Conservation (phyloP, 495 filamentous ascomycete genomes). For the Polyplosphaeria fusca region DNA sequence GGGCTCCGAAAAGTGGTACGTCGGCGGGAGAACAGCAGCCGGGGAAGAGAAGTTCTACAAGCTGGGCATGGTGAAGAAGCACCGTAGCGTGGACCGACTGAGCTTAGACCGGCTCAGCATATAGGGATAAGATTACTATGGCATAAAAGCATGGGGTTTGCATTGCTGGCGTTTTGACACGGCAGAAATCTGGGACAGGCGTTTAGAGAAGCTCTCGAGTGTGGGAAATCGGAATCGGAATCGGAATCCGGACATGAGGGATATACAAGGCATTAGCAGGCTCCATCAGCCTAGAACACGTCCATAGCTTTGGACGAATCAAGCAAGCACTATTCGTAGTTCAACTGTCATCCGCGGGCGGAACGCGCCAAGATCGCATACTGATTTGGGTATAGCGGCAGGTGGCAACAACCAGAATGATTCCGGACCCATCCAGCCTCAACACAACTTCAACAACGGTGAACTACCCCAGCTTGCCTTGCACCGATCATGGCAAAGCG, state of each 20-base stretch:
- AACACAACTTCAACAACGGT: too few relatives aligned
- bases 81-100: conserved; percentile 56
- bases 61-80: conserved; percentile 59
- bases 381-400: too few relatives aligned
- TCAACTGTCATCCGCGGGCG: too few relatives aligned
- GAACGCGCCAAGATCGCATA: too few relatives aligned
- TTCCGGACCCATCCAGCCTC: too few relatives aligned
- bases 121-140: conserved; percentile 24
- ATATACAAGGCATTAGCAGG: neutral
- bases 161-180: conserved; percentile 18
- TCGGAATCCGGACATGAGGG: neutral
- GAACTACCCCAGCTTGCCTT: too few relatives aligned
- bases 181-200: neutral
- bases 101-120: conserved; percentile 64
- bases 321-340: too few relatives aligned
- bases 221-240: neutral
- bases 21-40: conserved; percentile 77
- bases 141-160: conserved; percentile 4
- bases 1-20: conserved; percentile 82
- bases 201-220: neutral
- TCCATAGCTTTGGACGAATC: neutral
- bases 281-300: neutral
- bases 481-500: too few relatives aligned
- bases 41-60: conserved; percentile 89
- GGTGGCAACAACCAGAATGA: too few relatives aligned